Conservation (phyloP, 495 filamentous ascomycete species). For the Acidomyces sp. region DNA sequence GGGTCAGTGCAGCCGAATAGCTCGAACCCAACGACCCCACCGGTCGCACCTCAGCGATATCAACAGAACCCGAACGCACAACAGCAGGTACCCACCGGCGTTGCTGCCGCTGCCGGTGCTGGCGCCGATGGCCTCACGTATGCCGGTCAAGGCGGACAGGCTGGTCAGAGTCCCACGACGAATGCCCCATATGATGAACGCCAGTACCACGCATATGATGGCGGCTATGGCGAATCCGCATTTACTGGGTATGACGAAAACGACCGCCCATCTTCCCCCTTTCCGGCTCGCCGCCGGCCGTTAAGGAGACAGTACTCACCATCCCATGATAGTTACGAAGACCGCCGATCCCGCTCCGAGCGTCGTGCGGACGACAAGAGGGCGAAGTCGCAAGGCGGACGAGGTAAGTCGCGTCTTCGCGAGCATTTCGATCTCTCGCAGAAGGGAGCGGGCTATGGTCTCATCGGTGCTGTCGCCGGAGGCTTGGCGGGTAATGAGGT, state of each 20-base stretch:
- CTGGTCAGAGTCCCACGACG: background rate
- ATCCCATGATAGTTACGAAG: background rate
- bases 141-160: background rate
- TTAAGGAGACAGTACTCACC: conserved; percentile 3
- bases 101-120: conserved; percentile 2
- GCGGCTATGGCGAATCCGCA: conserved; percentile 1
- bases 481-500: conserved; percentile 12
- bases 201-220: conserved; percentile 5
- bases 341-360: conserved; percentile 3
- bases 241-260: conserved; percentile 2
- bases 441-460: conserved; percentile 4
- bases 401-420: conserved; percentile 13
- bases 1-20: conserved; percentile 3
- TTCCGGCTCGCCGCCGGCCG: background rate
- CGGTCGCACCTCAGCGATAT: conserved; percentile 2
- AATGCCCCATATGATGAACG: conserved; percentile 1
- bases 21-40: conserved; percentile 7
- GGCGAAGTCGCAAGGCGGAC: conserved; percentile 4
- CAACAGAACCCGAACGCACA: conserved; percentile 16
- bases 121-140: background rate
- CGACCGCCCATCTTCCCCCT: background rate
- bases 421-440: conserved; percentile 9
- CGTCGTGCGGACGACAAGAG: conserved; percentile 4
- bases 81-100: conserved; percentile 1
- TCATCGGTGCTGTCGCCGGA: conserved; percentile 12